phyloP scores from a whole-genome alignment of 139 green algal genomes.

The Coelastrella sp. region DNA sequence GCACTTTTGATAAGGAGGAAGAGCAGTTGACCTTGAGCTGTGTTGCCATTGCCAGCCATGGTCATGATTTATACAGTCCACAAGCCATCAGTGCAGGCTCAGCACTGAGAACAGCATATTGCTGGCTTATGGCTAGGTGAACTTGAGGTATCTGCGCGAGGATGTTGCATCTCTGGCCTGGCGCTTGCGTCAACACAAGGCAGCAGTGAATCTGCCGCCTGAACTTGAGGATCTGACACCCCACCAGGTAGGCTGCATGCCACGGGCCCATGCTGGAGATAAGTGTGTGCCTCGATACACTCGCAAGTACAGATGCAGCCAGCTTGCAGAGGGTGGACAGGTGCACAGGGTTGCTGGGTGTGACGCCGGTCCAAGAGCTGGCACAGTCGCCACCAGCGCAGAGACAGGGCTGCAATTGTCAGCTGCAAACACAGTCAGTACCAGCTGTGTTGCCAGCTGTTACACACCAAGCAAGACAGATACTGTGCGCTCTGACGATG shows the following conservation, averaged over 20 bases:
- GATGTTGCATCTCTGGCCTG: not conserved
- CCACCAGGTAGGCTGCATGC: not conserved
- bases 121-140: not conserved
- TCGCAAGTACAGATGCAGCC: not conserved
- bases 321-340: not conserved
- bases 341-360: not conserved
- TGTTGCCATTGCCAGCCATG: no score
- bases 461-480: no score
- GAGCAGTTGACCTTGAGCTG: no score
- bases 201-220: not conserved
- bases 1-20: not conserved
- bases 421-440: no score
- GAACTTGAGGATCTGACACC: conserved; percentile 14
- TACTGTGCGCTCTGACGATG: no score
- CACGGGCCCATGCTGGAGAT: not conserved
- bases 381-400: not conserved
- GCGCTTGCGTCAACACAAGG: conserved; percentile 24
- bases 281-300: not conserved
- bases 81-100: no score
- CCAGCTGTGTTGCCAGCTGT: no score
- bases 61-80: no score
- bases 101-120: no score
- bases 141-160: conserved; percentile 20
- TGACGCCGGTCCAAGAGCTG: not conserved
- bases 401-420: no score